Conservation (phyloP, 2,329 filamentous ascomycete genomes). For the Colletotrichum tofieldiae region DNA sequence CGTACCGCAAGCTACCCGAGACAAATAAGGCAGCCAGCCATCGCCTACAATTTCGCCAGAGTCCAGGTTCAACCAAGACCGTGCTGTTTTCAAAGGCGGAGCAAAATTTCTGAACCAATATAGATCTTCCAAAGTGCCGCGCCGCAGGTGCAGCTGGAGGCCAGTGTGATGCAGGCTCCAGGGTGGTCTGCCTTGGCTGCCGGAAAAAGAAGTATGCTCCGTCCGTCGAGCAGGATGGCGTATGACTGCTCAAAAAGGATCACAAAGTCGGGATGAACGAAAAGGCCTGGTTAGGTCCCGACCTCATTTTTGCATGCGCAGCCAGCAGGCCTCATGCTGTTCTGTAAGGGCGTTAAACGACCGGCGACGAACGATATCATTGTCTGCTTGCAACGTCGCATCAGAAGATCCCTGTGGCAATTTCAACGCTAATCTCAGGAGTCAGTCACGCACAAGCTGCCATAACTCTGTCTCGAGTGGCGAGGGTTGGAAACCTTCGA, state of each 20-base stretch:
- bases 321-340: background rate
- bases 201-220: conserved; percentile 29
- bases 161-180: background rate
- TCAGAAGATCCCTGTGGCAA: conserved; percentile 2
- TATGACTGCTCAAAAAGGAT: background rate
- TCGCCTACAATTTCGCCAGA: background rate
- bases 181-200: background rate
- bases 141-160: conserved; percentile 6
- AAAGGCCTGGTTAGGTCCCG: background rate
- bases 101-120: background rate
- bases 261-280: background rate
- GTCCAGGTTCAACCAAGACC: background rate
- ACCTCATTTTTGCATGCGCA: background rate
- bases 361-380: background rate
- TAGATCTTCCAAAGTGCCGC: background rate
- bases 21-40: background rate
- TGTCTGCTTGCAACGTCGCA: background rate
- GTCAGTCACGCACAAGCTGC: background rate
- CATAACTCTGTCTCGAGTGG: background rate
- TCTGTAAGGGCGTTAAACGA: background rate
- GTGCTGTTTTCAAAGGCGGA: background rate
- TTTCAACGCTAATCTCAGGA: background rate
- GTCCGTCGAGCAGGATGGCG: background rate
- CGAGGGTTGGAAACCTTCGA: background rate
- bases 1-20: background rate